phyloP scores from a whole-genome alignment of 75 land plant genomes.

The Cupressus sempervirens region DNA sequence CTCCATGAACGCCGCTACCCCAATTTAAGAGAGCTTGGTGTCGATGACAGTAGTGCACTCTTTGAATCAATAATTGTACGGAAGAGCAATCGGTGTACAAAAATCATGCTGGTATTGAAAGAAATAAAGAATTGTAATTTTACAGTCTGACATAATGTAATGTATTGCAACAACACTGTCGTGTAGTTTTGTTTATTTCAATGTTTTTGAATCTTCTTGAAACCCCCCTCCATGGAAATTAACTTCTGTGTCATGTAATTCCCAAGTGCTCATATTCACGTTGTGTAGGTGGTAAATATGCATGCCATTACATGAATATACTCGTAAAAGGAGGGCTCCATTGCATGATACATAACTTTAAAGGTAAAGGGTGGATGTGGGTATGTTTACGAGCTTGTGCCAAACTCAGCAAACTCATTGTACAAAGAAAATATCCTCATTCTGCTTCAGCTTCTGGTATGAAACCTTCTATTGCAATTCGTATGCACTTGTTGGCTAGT shows the following conservation, averaged over 20 bases:
- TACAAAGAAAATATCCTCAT: background rate
- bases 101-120: background rate
- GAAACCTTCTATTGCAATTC: background rate
- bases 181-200: too few relatives aligned
- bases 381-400: background rate
- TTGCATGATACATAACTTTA: background rate
- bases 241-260: too few relatives aligned
- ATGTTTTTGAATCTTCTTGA: too few relatives aligned
- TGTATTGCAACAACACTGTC: too few relatives aligned
- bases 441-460: background rate
- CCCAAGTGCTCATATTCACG: too few relatives aligned
- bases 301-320: too few relatives aligned
- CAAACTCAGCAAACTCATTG: background rate
- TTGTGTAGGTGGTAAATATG: too few relatives aligned
- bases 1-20: too few relatives aligned
- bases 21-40: too few relatives aligned
- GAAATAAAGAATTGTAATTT: too few relatives aligned
- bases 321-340: background rate
- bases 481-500: background rate
- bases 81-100: background rate
- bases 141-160: too few relatives aligned
- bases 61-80: background rate
- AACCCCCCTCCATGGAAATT: too few relatives aligned
- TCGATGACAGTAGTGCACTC: background rate
- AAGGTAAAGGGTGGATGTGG: background rate